phyloP scores from a whole-genome alignment of 2,329 filamentous ascomycete genomes.

The Aureobasidium leucospermi region DNA sequence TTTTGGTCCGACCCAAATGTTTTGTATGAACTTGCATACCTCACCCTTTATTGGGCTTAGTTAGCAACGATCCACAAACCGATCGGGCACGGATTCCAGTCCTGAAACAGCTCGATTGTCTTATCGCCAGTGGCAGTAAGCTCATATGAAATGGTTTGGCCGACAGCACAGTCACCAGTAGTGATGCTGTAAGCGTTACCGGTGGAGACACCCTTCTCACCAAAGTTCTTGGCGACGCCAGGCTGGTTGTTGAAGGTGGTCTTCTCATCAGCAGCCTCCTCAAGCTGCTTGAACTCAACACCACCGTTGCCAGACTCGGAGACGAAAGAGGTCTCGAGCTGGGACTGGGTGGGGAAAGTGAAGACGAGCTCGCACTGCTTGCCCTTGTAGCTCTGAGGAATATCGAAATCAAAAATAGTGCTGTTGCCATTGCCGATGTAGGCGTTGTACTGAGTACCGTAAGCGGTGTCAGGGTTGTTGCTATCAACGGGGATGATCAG shows the following conservation, averaged over 20 bases:
- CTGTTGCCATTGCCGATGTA: constrained; percentile 47
- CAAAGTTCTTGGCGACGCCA: constrained; percentile 9
- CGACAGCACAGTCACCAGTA: constrained; percentile 21
- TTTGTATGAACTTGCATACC: not conserved
- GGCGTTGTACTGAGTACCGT: constrained; percentile 50
- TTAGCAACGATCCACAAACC: constrained; percentile 15
- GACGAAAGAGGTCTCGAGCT: constrained; percentile 56
- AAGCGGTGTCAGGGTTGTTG: constrained; percentile 42
- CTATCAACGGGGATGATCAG: constrained; percentile 56
- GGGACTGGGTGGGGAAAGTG: constrained; percentile 52
- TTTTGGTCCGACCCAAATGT: not conserved
- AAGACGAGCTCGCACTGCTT: constrained; percentile 59
- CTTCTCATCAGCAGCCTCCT: constrained; percentile 34
- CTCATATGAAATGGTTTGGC: constrained; percentile 21
- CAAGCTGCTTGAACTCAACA: constrained; percentile 37
- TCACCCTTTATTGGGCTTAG: not conserved
- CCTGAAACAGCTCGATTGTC: constrained; percentile 20
- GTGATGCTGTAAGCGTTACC: constrained; percentile 25
- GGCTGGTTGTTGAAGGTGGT: constrained; percentile 36
- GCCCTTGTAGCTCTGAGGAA: constrained; percentile 46
- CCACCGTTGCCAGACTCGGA: constrained; percentile 47
- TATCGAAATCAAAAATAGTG: constrained; percentile 64
- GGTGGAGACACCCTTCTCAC: constrained; percentile 16
- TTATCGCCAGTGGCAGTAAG: constrained; percentile 19
- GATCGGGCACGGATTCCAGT: constrained; percentile 17